Conservation (phyloP, 179 eudicot genomes). For the Corrigiola litoralis region DNA sequence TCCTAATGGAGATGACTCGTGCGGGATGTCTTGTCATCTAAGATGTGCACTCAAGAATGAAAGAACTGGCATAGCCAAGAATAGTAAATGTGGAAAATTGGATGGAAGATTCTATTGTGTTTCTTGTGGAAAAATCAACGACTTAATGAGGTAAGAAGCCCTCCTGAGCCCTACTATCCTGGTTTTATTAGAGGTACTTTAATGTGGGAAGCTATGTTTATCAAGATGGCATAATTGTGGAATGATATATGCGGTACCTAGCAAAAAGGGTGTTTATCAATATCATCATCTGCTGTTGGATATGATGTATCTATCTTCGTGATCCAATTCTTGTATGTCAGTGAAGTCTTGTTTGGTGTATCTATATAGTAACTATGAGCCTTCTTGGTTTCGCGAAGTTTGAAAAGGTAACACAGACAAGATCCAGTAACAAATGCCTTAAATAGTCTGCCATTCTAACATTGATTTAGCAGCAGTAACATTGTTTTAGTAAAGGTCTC, state of each 20-base stretch:
- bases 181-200: constrained; percentile 4
- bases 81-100: constrained; percentile 29
- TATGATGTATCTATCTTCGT: not conserved
- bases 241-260: not conserved
- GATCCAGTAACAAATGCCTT: too few relatives aligned
- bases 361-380: too few relatives aligned
- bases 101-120: constrained; percentile 55
- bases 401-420: too few relatives aligned
- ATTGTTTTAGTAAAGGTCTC: too few relatives aligned
- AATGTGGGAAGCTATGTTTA: not conserved
- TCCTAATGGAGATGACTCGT: constrained; percentile 30
- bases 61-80: constrained; percentile 38
- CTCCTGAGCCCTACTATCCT: not conserved
- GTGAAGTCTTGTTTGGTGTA: not conserved
- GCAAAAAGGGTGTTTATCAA: not conserved
- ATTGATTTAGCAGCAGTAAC: too few relatives aligned
- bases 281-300: not conserved
- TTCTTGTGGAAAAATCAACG: constrained; percentile 58
- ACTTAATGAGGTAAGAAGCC: constrained; percentile 43
- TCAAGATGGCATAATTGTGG: not conserved
- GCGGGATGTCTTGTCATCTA: constrained; percentile 61
- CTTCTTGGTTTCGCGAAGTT: too few relatives aligned
- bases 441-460: too few relatives aligned
- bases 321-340: not conserved
- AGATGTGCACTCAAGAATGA: constrained; percentile 52